A percentile compares a stretch with the other conserved stretches of the same genome.
These are phyloP conservation scores for Leccinum incarnatum DNA, from an alignment of 768 basidiomycete species.

Conservation along the genomic window DNA sequence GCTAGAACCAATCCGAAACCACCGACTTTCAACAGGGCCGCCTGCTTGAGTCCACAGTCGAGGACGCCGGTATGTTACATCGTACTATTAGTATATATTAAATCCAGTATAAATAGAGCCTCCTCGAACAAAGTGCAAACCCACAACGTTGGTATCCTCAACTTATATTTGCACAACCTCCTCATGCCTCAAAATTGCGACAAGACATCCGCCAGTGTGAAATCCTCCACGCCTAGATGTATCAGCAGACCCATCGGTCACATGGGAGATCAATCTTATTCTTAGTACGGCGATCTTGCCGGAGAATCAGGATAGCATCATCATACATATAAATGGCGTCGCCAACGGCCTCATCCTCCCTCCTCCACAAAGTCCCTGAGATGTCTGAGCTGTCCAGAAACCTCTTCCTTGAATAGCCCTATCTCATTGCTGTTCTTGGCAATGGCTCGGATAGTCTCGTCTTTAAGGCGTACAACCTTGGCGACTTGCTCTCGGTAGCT, in stretches of 20 bases:
- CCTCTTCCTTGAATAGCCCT: constrained; percentile 75
- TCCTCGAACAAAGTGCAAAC: not conserved
- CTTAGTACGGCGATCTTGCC: not conserved
- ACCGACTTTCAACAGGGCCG: too few relatives aligned
- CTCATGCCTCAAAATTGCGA: not conserved
- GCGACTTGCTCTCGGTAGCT: constrained; percentile 81
- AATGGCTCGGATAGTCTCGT: constrained; percentile 78
- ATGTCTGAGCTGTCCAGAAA: constrained; percentile 66
- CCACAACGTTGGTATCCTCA: not conserved
- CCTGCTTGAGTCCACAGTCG: too few relatives aligned
- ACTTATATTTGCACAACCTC: not conserved
- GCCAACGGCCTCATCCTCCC: constrained; percentile 27
- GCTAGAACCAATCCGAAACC: too few relatives aligned
- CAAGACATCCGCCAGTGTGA: not conserved
- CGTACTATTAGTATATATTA: not conserved
- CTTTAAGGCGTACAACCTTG: constrained; percentile 68
- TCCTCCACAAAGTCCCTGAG: constrained; percentile 67
- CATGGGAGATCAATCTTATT: not conserved
- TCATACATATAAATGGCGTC: not conserved
- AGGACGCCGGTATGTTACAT: not conserved
- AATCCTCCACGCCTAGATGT: not conserved
- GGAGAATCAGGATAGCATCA: not conserved
- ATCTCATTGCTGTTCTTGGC: constrained; percentile 85
- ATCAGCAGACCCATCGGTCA: not conserved
- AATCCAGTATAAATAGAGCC: not conserved